These are phyloP conservation scores for Penicillium sp. DNA, from an alignment of 2,329 filamentous ascomycete genomes.

Conservation along the genomic window DNA sequence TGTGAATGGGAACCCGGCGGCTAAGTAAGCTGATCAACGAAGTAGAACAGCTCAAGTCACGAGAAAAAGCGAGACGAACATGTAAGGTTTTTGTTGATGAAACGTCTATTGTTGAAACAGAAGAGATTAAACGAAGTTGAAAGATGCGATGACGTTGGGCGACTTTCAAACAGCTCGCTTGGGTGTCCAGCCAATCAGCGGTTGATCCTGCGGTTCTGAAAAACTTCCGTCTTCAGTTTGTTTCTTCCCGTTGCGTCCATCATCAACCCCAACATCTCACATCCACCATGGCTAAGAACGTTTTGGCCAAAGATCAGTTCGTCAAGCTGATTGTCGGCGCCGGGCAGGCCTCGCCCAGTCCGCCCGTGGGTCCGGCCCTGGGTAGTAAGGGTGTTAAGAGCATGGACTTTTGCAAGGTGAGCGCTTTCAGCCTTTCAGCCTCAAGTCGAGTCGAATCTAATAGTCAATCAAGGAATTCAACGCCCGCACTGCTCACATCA, in stretches of 20 bases:
- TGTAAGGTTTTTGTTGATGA: neutral
- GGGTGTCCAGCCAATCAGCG: slow-evolving; percentile 19
- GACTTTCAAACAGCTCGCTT: slow-evolving; percentile 19
- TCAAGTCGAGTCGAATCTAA: neutral
- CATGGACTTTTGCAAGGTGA: slow-evolving; percentile 98
- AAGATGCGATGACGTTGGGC: slow-evolving; percentile 20
- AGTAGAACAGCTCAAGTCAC: slow-evolving; percentile 1
- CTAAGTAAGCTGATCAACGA: neutral
- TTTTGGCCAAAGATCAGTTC: slow-evolving; percentile 61
- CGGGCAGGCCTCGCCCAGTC: slow-evolving; percentile 88
- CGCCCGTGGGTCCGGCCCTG: slow-evolving; percentile 90
- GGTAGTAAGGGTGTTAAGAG: slow-evolving; percentile 98
- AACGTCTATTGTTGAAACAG: neutral
- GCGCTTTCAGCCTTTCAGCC: slow-evolving; percentile 5
- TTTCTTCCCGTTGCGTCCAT: neutral
- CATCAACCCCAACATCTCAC: neutral
- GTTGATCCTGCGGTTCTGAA: slow-evolving; percentile 10
- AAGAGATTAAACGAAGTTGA: neutral
- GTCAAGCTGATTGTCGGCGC: slow-evolving; percentile 98
- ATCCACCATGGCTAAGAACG: slow-evolving; percentile 50
- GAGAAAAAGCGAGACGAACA: neutral
- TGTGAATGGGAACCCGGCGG: slow-evolving; percentile 16
- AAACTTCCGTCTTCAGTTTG: slow-evolving; percentile 18
- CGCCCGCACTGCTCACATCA: slow-evolving; percentile 81
- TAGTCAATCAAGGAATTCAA: slow-evolving; percentile 72